Evolutionary conservation across 148 eudicot genomes (phyloP), one percentile per base, ranked within the genome.

Genomic region (Rhododendron ovatum): DNA sequence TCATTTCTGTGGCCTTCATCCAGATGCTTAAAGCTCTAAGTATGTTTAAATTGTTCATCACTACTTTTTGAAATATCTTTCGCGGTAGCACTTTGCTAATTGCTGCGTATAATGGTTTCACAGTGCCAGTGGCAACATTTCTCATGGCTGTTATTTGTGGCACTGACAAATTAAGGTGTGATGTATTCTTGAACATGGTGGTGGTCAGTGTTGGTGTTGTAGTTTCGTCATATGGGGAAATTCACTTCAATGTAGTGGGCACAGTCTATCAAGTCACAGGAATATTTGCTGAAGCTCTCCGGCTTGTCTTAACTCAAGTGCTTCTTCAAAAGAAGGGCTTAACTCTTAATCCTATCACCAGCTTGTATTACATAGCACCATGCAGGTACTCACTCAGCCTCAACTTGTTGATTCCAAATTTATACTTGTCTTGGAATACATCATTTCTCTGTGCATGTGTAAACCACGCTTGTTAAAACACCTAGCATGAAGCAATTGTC

Each of bases 41-140:
- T 95, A 95, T 76, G 95, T 86, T 53, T 77, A 84, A 55, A 5
- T 30, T 51, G 57, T 24, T 69, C 55, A 35, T 71, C 87, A 2
- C 67, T 89, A 24, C 85, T 83, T 78, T 78, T 59, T 63, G 51
- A 35, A 71, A 78, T 73, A 55, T 81, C 2, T 50, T 47, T 51
- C 35, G 9, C 43, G 1, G 81, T 18, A 73, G 55, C 84, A 81
- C 69, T 81, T 81, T 28, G 63, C 85, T 90, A 88, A 90, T 86
- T 39, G 30, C 18, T 90, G 35, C 65, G 61, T 89, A 8, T 85
- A 18, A 78, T 57, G 84, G 57, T 80, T 85, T 77, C 88, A 87
- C 96, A 95, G 98, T 93, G 98, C 98, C 98, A 43, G 96, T 95
- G 90, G 98, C 96, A n/a, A 95, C 98, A 12, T 95, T 95, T 89